These are phyloP conservation scores for Pichia sp. DNA, from an alignment of 1,139 yeast genomes.

Conservation along the genomic window DNA sequence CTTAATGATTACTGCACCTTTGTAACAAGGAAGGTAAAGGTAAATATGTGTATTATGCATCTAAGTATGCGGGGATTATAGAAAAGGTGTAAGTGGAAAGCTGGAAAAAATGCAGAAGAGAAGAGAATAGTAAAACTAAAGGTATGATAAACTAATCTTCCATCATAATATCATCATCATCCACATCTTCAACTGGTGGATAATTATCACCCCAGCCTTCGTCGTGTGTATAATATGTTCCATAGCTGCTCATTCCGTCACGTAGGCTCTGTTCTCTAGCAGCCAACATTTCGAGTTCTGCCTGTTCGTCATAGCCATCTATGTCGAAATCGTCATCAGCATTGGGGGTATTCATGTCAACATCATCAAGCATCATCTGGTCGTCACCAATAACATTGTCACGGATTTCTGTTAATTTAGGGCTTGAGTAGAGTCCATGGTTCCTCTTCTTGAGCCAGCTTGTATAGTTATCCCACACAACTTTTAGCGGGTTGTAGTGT, in stretches of 20 bases:
- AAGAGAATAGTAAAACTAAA: no score
- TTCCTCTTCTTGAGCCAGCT: slow-evolving; percentile 11
- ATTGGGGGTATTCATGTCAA: background rate
- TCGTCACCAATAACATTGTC: background rate
- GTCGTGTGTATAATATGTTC: slow-evolving; percentile 13
- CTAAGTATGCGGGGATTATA: no score
- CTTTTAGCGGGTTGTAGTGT: slow-evolving; percentile 14
- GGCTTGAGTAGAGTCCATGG: background rate
- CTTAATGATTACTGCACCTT: no score
- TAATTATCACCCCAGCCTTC: background rate
- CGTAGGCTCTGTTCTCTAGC: slow-evolving; percentile 5
- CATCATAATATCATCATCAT: slow-evolving; percentile 11
- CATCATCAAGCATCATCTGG: background rate
- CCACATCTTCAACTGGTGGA: slow-evolving; percentile 6
- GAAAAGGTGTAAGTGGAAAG: no score
- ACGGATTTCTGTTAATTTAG: slow-evolving; percentile 6
- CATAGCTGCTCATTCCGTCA: slow-evolving; percentile 16
- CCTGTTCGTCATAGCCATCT: slow-evolving; percentile 1
- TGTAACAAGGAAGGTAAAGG: no score
- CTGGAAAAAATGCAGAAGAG: no score
- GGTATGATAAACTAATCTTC: slow-evolving; percentile 7
- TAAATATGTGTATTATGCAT: no score
- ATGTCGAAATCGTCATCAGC: slow-evolving; percentile 4
- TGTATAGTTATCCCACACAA: slow-evolving; percentile 13
- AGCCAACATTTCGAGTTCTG: slow-evolving; percentile 1